phyloP scores from a whole-genome alignment of 345 rosid genomes.

The Citrus unshiu region DNA sequence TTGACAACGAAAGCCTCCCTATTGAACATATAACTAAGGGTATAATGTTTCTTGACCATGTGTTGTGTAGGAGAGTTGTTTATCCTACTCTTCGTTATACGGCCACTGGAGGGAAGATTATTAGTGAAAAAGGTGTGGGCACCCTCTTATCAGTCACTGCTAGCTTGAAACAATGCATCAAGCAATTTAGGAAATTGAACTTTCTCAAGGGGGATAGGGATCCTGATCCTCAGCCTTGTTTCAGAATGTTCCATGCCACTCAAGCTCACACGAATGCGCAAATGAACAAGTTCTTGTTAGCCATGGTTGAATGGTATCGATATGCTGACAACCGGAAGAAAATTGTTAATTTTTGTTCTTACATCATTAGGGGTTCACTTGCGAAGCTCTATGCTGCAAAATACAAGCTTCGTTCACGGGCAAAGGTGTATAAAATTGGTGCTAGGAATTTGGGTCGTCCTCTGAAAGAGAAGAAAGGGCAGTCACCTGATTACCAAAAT shows the following conservation, averaged over 20 bases:
- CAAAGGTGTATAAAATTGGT: constrained; percentile 84
- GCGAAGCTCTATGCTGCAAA: constrained; percentile 97
- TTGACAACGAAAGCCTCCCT: constrained; percentile 88
- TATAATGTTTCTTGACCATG: constrained; percentile 98
- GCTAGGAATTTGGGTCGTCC: constrained; percentile 70
- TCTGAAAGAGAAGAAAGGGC: constrained; percentile 87
- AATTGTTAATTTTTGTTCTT: constrained; percentile 87
- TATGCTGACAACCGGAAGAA: constrained; percentile 90
- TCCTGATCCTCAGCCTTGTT: constrained; percentile 96
- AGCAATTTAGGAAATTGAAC: constrained; percentile 80
- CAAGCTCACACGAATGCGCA: constrained; percentile 96
- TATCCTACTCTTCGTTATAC: constrained; percentile 95
- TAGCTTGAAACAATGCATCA: constrained; percentile 90
- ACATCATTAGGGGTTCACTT: constrained; percentile 78
- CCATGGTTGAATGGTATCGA: constrained; percentile 89
- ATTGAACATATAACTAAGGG: constrained; percentile 94
- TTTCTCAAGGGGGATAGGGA: constrained; percentile 92
- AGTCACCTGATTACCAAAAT: constrained; percentile 80
- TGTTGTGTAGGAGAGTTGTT: constrained; percentile 89
- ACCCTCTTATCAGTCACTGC: constrained; percentile 90
- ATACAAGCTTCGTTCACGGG: constrained; percentile 89
- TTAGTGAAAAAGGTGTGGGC: constrained; percentile 98
- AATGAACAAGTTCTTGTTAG: constrained; percentile 88
- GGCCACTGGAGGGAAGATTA: constrained; percentile 94
- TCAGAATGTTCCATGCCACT: constrained; percentile 94